These are phyloP conservation scores for Isatis lusitanica DNA, from an alignment of 441 rosid genomes.

Conservation along the genomic window DNA sequence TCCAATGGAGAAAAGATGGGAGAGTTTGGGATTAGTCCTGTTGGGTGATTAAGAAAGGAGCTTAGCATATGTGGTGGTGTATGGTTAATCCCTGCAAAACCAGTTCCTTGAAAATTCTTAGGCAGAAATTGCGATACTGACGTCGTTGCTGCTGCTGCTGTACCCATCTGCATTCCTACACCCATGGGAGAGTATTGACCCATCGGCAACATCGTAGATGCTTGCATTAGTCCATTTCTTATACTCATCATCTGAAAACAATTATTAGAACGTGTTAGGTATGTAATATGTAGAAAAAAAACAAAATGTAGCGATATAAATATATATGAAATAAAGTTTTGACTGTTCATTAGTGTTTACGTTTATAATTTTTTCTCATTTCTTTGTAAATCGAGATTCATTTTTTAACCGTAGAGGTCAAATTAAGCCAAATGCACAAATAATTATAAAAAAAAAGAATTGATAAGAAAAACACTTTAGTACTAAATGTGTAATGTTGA, in stretches of 20 bases:
- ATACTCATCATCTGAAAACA: conserved; percentile 55
- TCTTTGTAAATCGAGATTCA: background rate
- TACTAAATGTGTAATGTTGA: too few species aligned
- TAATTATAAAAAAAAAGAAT: too few species aligned
- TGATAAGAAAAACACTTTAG: background rate
- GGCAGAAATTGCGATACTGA: conserved; percentile 29
- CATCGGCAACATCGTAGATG: conserved; percentile 43
- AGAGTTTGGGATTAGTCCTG: conserved; percentile 18
- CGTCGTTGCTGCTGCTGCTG: background rate
- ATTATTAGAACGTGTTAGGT: background rate
- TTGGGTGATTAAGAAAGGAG: conserved; percentile 29
- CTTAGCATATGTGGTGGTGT: conserved; percentile 12
- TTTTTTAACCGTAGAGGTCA: too few species aligned
- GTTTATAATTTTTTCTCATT: too few species aligned
- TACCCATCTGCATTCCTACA: conserved; percentile 34
- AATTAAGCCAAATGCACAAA: too few species aligned
- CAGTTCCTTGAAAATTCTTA: conserved; percentile 18
- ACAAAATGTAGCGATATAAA: background rate
- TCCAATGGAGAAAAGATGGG: conserved; percentile 26
- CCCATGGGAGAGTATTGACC: conserved; percentile 12
- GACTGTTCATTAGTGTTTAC: background rate
- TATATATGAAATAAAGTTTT: background rate
- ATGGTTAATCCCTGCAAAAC: background rate
- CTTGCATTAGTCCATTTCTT: conserved; percentile 39
- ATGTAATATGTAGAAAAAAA: background rate